Evolutionary conservation across 2,329 filamentous ascomycete species (phyloP), one percentile per base, ranked within the genome.

Genomic region (Thermoascus crustaceus): DNA sequence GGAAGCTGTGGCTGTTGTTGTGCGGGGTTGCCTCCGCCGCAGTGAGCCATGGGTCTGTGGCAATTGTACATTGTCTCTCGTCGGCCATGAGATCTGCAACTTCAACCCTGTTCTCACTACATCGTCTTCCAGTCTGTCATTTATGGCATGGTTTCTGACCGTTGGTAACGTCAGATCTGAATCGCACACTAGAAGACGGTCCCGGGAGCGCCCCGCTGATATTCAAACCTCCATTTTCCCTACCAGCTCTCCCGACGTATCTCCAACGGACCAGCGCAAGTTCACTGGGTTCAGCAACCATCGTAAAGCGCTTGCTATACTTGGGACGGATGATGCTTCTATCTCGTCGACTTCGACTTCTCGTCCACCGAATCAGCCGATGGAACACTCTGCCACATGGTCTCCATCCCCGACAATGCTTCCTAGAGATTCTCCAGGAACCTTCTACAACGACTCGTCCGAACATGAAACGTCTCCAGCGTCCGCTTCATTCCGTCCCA

Each of bases 401-500:
- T 46, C 51, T 16, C 49, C 56, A 25, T 48, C 44, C 14, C 52
- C 46, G 7, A 50, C 38, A 27, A 50, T 44, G 41, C 46, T 38
- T n/a, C 49, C 44, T n/a, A 46, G 33, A 21, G 56, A 54, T 35
- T 47, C 38, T 19, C 53, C 42, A 29, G 55, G 56, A 20, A 61
- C 55, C 1, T 63, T 63, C 35, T 55, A 61, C 34, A 54, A 62
- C 31, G 58, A 64, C 18, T 46, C 44, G 27, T 61, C 60, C 7
- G 59, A 62, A 34, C 51, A 55, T n/a, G 57, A 62, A 46, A 53
- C 55, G 8, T 55, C 54, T 7, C 85, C 85, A 49, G 64, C 85
- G 35, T 87, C 85, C 20, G 80, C 84, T 1, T 73, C 76, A 36
- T 79, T 82, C 51, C 75, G 80, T 24, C 72, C 76, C 2, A 68